Evolutionary conservation across 345 rosid species (phyloP), one percentile per base, ranked within the genome.

Genomic region (Kernera saxatilis): DNA sequence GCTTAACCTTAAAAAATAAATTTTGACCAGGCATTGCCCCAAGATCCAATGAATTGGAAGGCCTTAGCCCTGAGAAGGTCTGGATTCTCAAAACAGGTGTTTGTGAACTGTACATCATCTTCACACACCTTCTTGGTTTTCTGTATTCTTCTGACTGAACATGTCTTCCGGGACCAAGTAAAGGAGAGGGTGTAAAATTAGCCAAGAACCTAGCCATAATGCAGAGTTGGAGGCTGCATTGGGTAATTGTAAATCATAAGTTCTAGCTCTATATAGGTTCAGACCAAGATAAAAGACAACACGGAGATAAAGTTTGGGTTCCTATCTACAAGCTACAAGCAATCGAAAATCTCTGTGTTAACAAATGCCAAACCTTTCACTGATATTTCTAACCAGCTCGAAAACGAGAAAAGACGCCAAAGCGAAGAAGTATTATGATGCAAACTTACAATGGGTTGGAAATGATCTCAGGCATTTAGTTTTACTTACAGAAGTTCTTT

Each of bases 121-220:
- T 82, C 10, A 69, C 77, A 18, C 69, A 53, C 63, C 80, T 67
- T 70, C 63, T 86, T 0, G 87, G 71, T 61, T 77, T 86, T 50
- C 77, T 84, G 62, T 85, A 64, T 59, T 82, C 86, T 43, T 71
- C 70, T 11, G 86, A 80, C 23, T 44, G 76, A 33, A 79, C 69
- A 78, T 80, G 70, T 79, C 81, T 71, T 64, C 71, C 75, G 45
- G 82, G 54, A 54, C 79, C 64, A 45, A 70, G 80, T 69, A 80
- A 36, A 13, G 89, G 79, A 44, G 86, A 76, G 26, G 77, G 51
- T 54, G 84, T 77, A 18, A 80, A 78, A 68, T 82, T 86, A 72
- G 86, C 88, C 32, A 89, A 76, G 64, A 88, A 77, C 80, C 88
- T 82, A 63, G 86, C 88, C 99, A 94, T 94, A 27, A 40, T 73